Percentiles rank a stretch among this genome's conserved stretches.
Evolutionary conservation across 768 basidiomycete species (phyloP).

Genomic region (Lentinula lateritia): DNA sequence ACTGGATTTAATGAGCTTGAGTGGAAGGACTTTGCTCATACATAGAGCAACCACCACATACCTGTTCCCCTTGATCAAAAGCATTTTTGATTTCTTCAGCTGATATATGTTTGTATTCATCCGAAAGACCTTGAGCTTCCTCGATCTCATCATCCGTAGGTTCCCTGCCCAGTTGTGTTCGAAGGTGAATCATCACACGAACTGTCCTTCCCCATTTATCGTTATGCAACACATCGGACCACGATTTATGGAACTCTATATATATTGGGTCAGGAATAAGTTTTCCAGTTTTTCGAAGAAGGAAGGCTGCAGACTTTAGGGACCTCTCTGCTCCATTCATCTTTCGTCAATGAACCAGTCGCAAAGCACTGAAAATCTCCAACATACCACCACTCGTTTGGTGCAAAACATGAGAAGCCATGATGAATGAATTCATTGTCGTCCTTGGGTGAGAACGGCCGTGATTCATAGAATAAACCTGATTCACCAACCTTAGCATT

Average conservation of each 20-base stretch:
- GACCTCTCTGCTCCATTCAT: neutral
- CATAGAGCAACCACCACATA: neutral
- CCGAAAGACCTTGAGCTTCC: neutral
- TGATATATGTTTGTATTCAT: neutral
- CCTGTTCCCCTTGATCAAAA: neutral
- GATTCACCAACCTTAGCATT: neutral
- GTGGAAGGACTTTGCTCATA: neutral
- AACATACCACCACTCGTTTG: neutral
- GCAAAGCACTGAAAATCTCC: neutral
- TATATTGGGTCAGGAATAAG: neutral
- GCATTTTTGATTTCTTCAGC: neutral
- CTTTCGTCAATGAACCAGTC: neutral
- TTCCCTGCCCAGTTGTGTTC: neutral
- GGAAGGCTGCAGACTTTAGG: too few species aligned
- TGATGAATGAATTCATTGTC: neutral
- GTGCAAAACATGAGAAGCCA: neutral
- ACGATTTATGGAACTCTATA: neutral
- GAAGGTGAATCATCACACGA: neutral
- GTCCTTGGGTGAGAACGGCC: neutral
- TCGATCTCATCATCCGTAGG: neutral
- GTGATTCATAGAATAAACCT: neutral
- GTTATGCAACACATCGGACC: neutral
- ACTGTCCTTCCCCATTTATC: neutral
- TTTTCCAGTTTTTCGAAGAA: neutral
- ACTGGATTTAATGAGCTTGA: neutral